phyloP scores from a whole-genome alignment of 2,329 filamentous ascomycete species.

The Trichoderma citrinoviride region DNA sequence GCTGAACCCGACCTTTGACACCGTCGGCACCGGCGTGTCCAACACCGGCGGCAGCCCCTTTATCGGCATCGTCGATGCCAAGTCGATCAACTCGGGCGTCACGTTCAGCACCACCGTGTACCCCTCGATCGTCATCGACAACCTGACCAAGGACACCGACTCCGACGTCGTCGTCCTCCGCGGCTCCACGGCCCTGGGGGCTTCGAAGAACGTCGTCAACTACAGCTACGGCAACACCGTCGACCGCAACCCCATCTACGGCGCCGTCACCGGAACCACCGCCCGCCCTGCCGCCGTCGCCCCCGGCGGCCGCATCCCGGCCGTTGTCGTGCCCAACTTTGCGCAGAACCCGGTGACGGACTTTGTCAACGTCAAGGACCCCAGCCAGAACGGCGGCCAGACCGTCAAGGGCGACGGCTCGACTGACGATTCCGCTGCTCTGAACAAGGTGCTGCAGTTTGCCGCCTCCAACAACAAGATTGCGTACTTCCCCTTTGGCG shows the following conservation, averaged over 20 bases:
- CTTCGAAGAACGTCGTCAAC: slow-evolving; percentile 36
- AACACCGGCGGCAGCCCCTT: slow-evolving; percentile 40
- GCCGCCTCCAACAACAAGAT: slow-evolving; percentile 35
- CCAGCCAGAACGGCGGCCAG: slow-evolving; percentile 31
- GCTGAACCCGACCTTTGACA: slow-evolving; percentile 41
- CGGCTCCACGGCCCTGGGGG: slow-evolving; percentile 32
- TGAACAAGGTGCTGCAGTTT: slow-evolving; percentile 40
- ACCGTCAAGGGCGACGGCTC: slow-evolving; percentile 40
- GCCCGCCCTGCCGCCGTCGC: slow-evolving; percentile 37
- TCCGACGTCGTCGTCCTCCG: slow-evolving; percentile 37
- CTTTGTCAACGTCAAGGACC: slow-evolving; percentile 40
- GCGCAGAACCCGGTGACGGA: slow-evolving; percentile 32
- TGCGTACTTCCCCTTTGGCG: slow-evolving; percentile 33
- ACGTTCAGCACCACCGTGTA: slow-evolving; percentile 38
- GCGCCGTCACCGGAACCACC: slow-evolving; percentile 31
- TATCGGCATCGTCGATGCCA: slow-evolving; percentile 42
- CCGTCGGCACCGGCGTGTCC: slow-evolving; percentile 36
- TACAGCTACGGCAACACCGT: slow-evolving; percentile 45
- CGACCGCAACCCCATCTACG: slow-evolving; percentile 40
- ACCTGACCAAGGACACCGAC: slow-evolving; percentile 41
- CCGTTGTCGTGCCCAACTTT: slow-evolving; percentile 41
- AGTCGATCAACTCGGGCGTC: slow-evolving; percentile 42
- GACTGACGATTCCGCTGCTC: slow-evolving; percentile 37
- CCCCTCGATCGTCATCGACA: slow-evolving; percentile 44
- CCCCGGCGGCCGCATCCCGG: slow-evolving; percentile 38